Base-by-base conservation (phyloP, 805 yeast species). In the Blastobotrys chiropterorum region DNA sequence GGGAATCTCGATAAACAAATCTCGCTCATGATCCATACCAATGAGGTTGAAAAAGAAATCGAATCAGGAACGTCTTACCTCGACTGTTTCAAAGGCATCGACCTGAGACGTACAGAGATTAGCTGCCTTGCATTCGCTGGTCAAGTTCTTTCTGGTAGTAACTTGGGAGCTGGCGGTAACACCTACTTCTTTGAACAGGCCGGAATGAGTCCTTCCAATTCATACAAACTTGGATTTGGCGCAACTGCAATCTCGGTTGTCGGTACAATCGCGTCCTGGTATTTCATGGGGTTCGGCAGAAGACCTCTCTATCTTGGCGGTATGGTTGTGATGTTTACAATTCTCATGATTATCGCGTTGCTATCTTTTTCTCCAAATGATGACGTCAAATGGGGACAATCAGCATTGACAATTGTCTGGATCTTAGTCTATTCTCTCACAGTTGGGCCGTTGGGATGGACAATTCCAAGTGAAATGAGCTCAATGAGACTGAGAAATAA, bases 141-240 rank as follows among this genome's bases (percentile, higher is more conserved):
- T 15, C 46, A 41, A 43, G 43, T 43, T 16, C 19, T 34, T 13
- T 26, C 42, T 5, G 51, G 51, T 14, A 17, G 31, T 19, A 19
- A 22, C 17, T 38, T 46, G 17, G 20, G 11, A 13, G 20, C 19
- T 13, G 22, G 30, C 41, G 15, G 47, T 16, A 39, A 81, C 22
- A 74, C 82, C 20, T 76, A 78, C 58, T 78, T 79, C 63, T 77
- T 73, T 57, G 63, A 61, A 46, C 77, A 76, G 59, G 81, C 82
- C 22, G 64, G 65, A 17, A 38, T 56, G 22, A 31, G 48, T 22
- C 40, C 43, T 13, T 14, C 41, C 13, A 21, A 43, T 17, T 43
- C 82, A 2, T 79, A 77, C 64, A 72, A 74, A 22, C 72, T 78
- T 52, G 59, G 69, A 40, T 70, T 78, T 52, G 69, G 76, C 46